Conservation (phyloP, 2,329 filamentous ascomycete genomes). For the Colletotrichum sp. region DNA sequence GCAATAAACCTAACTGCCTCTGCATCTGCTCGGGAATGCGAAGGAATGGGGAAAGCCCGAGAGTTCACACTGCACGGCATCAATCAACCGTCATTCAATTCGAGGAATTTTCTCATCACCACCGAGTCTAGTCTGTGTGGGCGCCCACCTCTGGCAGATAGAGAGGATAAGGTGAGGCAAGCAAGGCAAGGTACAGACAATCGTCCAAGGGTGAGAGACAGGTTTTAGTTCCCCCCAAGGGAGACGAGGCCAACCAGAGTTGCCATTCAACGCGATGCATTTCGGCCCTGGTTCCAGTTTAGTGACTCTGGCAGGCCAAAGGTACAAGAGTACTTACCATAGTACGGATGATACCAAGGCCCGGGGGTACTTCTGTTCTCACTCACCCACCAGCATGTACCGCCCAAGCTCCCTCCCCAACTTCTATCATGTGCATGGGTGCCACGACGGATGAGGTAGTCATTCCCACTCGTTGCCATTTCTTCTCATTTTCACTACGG, state of each 20-base stretch:
- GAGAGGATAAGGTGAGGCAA: neutral
- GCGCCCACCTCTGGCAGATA: neutral
- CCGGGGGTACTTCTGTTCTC: neutral
- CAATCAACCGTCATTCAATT: neutral
- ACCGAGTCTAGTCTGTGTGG: neutral
- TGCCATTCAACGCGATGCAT: neutral
- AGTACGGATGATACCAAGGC: neutral
- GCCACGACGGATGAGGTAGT: neutral
- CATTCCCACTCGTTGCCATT: neutral
- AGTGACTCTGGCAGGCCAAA: neutral
- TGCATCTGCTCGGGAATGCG: neutral
- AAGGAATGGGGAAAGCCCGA: neutral
- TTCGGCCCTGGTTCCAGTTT: slow-evolving; percentile 10
- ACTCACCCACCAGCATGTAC: neutral
- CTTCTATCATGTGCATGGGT: neutral
- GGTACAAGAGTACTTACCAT: neutral
- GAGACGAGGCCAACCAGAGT: slow-evolving; percentile 25
- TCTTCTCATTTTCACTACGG: neutral
- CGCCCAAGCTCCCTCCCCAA: neutral
- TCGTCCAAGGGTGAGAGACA: slow-evolving; percentile 22
- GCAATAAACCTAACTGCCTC: neutral
- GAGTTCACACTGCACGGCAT: neutral
- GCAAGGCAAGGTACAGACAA: neutral
- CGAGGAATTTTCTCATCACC: neutral
- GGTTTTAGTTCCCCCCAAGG: slow-evolving; percentile 34